Conservation (phyloP, 2,329 filamentous ascomycete species). For the Apiospora marii region DNA sequence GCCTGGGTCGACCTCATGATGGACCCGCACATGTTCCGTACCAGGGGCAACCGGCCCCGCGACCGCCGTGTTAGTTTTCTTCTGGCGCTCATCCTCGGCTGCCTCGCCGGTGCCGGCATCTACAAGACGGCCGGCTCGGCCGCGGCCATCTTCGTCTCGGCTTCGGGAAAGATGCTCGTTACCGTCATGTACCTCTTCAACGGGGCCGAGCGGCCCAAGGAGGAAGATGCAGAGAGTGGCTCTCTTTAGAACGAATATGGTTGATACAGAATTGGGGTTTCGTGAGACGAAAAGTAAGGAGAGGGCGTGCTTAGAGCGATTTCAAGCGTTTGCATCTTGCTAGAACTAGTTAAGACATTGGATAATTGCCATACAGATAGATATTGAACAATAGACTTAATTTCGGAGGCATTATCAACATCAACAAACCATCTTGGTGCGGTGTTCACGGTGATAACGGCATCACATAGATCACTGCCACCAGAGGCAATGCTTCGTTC, state of each 20-base stretch:
- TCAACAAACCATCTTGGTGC: neutral
- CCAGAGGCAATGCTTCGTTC: neutral
- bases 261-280: too few relatives aligned
- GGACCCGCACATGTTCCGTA: conserved; percentile 57
- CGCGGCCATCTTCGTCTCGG: conserved; percentile 53
- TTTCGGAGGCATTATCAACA: neutral
- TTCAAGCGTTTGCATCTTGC: neutral
- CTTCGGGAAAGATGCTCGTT: conserved; percentile 54
- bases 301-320: neutral
- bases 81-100: conserved; percentile 53
- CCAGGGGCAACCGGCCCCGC: conserved; percentile 54
- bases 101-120: conserved; percentile 59
- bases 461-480: neutral
- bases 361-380: neutral
- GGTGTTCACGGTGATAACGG: neutral
- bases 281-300: neutral
- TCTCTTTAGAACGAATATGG: neutral
- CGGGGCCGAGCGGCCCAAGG: conserved; percentile 43
- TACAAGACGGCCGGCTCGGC: conserved; percentile 53
- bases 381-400: neutral
- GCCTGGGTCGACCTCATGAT: conserved; percentile 68
- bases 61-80: conserved; percentile 61
- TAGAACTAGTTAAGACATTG: neutral
- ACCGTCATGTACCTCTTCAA: conserved; percentile 54
- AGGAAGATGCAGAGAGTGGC: conserved; percentile 28